A percentile compares a stretch with the other conserved stretches of the same genome.
Evolutionary conservation across 1,284 basidiomycete species (phyloP).

Genomic region (Apiotrichum sp.): DNA sequence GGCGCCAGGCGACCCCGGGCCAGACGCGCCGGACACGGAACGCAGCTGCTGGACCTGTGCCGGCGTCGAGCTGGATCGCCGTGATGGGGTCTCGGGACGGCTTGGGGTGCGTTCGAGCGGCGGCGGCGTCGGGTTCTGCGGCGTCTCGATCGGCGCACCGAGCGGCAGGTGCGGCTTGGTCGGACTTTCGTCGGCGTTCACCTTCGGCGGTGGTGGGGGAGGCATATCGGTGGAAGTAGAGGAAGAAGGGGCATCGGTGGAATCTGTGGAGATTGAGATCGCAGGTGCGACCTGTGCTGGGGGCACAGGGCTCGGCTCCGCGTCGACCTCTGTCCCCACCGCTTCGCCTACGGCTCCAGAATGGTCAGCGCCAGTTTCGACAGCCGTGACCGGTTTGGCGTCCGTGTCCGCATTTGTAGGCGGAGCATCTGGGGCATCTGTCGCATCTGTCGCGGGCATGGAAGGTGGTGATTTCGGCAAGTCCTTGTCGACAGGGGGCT

Average conservation of each 20-base stretch:
- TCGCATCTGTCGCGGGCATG: too few relatives aligned
- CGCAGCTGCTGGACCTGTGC: not conserved
- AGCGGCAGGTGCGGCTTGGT: conserved; percentile 1
- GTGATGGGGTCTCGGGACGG: not conserved
- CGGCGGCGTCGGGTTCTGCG: not conserved
- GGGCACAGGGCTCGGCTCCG: too few relatives aligned
- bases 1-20: conserved; percentile 22
- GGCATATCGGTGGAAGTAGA: conserved; percentile 1
- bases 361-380: too few relatives aligned
- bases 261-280: not conserved
- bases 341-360: too few relatives aligned
- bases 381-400: too few relatives aligned
- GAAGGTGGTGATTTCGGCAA: too few relatives aligned
- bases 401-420: too few relatives aligned
- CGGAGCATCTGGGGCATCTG: too few relatives aligned
- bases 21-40: conserved; percentile 14
- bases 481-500: too few relatives aligned
- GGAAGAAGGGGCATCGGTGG: not conserved
- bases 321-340: too few relatives aligned
- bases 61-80: not conserved
- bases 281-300: too few relatives aligned
- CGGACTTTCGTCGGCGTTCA: not conserved
- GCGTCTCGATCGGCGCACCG: conserved; percentile 1
- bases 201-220: conserved; percentile 8
- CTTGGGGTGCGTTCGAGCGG: not conserved